These are phyloP conservation scores for Lyophyllum shimeji DNA, from an alignment of 768 basidiomycete genomes.

Conservation along the genomic window DNA sequence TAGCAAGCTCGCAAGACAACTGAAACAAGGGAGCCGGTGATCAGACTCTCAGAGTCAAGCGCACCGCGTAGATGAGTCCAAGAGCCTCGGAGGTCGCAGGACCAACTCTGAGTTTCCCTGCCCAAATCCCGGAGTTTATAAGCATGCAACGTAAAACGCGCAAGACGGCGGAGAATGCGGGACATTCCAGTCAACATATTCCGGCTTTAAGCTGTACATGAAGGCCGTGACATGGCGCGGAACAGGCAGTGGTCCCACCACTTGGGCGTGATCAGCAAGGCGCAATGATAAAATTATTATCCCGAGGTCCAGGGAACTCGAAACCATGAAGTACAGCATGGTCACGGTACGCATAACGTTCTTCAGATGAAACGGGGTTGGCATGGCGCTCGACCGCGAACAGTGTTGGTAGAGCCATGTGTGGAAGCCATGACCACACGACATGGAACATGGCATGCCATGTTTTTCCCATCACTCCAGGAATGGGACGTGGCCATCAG, in stretches of 20 bases:
- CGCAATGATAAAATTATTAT: neutral
- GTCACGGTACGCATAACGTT: neutral
- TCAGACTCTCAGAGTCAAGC: neutral
- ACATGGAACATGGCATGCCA: no score
- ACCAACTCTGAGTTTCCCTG: neutral
- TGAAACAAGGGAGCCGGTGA: neutral
- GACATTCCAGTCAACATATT: neutral
- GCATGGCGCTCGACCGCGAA: neutral
- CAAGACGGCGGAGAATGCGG: neutral
- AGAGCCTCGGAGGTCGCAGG: neutral
- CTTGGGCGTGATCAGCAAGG: no score
- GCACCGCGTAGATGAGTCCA: neutral
- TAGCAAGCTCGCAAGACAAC: neutral
- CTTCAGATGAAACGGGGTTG: neutral
- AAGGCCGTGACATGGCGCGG: neutral
- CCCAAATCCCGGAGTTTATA: neutral
- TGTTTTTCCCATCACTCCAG: no score
- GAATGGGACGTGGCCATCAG: no score
- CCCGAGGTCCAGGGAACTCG: neutral
- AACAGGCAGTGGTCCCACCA: no score
- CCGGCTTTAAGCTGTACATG: neutral
- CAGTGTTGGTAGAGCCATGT: no score
- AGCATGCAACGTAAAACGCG: neutral
- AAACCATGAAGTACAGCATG: neutral
- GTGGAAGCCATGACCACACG: no score